Conservation (phyloP, 208 protist species). For the Histomonas meleagridis region DNA sequence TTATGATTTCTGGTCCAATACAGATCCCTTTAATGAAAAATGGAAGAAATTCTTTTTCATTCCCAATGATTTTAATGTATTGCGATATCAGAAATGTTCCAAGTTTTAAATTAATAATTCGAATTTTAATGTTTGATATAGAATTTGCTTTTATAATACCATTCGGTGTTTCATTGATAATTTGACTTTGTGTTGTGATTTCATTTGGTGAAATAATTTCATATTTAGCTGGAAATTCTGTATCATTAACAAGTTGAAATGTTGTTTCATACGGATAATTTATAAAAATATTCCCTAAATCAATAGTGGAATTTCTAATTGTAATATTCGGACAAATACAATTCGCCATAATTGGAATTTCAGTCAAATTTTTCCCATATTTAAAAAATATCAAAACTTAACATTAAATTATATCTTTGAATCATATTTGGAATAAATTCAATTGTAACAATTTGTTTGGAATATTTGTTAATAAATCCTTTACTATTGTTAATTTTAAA, state of each 20-base stretch:
- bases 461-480: neutral
- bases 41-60: neutral
- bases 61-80: neutral
- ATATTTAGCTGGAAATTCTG: slow-evolving; percentile 17
- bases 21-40: neutral
- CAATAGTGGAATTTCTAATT: neutral
- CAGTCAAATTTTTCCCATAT: neutral
- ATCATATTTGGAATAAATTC: neutral
- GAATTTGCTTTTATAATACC: no score
- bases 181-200: no score
- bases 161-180: no score
- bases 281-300: slow-evolving; percentile 32
- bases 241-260: neutral
- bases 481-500: neutral
- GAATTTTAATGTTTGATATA: no score
- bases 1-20: neutral
- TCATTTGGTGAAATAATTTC: slow-evolving; percentile 1
- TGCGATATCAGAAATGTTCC: neutral
- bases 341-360: neutral
- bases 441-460: neutral
- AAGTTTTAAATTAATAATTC: no score
- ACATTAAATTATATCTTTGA: neutral
- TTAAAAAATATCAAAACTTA: neutral
- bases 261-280: neutral
- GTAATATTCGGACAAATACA: neutral